A percentile compares a stretch with the other conserved stretches of the same genome.
Conservation (phyloP, 108 stramenopile species). For the Skeletonema grethae region DNA sequence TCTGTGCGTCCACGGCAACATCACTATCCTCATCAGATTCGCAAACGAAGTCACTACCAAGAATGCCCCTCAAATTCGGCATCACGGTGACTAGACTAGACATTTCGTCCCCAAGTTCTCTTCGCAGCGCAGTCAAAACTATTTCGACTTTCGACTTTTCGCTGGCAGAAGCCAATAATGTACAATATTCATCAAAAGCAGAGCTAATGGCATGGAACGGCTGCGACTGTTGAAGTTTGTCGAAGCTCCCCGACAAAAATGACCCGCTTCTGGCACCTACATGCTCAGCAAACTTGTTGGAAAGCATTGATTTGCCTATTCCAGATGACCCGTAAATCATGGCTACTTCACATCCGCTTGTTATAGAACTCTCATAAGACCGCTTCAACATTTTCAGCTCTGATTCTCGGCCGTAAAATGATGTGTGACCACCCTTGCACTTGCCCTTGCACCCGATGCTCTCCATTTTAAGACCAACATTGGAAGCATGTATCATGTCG, state of each 20-base stretch:
- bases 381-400: background rate
- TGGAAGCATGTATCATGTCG: background rate
- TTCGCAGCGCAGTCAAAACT: background rate
- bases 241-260: background rate
- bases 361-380: background rate
- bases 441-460: background rate
- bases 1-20: background rate
- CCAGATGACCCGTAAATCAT: background rate
- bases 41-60: background rate
- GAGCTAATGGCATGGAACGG: background rate
- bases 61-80: background rate
- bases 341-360: constrained; percentile 1
- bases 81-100: background rate
- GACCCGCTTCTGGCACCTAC: background rate
- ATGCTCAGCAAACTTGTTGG: background rate
- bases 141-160: background rate
- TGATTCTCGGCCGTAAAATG: background rate
- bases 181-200: background rate
- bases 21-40: background rate
- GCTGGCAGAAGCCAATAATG: background rate
- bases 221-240: background rate
- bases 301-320: background rate
- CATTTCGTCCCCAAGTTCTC: background rate
- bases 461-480: background rate
- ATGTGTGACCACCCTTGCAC: background rate